Evolutionary conservation across 345 rosid genomes (phyloP).

Genomic region (Salix suchowensis): DNA sequence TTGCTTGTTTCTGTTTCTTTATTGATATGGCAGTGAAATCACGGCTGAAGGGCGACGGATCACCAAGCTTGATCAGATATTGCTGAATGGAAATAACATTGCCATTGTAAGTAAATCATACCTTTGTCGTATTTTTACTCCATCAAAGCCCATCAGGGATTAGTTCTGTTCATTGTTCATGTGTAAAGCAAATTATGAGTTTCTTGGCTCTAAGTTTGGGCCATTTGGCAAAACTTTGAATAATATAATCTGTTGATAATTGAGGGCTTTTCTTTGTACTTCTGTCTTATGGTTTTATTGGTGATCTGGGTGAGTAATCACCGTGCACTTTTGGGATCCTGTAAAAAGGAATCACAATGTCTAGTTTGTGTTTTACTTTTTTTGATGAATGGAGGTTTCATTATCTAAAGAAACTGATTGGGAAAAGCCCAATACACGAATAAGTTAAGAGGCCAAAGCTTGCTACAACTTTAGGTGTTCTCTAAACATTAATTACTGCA

Average conservation of each 20-base stretch:
- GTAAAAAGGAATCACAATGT: not conserved
- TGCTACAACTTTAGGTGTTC: too few relatives aligned
- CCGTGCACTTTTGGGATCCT: too few relatives aligned
- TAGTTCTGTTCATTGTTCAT: not conserved
- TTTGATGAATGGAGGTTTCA: too few relatives aligned
- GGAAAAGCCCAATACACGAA: too few relatives aligned
- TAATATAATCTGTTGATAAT: not conserved
- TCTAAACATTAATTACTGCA: too few relatives aligned
- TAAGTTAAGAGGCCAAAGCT: too few relatives aligned
- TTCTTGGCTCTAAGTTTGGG: not conserved
- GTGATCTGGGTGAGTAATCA: not conserved
- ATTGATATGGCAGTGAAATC: conserved; percentile 55
- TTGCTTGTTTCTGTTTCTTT: not conserved
- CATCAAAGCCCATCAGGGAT: not conserved
- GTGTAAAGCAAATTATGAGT: not conserved
- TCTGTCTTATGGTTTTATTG: not conserved
- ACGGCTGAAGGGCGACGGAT: conserved; percentile 85
- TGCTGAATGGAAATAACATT: conserved; percentile 91
- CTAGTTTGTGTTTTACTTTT: too few relatives aligned
- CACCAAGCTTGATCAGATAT: conserved; percentile 92
- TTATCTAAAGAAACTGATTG: too few relatives aligned
- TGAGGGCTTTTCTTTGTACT: not conserved
- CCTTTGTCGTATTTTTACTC: not conserved
- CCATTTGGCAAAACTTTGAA: not conserved
- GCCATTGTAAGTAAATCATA: conserved; percentile 65